Percentiles rank a stretch among this genome's conserved stretches.
phyloP scores from a whole-genome alignment of 768 basidiomycete species.

The Pleurotus tuber-regium region DNA sequence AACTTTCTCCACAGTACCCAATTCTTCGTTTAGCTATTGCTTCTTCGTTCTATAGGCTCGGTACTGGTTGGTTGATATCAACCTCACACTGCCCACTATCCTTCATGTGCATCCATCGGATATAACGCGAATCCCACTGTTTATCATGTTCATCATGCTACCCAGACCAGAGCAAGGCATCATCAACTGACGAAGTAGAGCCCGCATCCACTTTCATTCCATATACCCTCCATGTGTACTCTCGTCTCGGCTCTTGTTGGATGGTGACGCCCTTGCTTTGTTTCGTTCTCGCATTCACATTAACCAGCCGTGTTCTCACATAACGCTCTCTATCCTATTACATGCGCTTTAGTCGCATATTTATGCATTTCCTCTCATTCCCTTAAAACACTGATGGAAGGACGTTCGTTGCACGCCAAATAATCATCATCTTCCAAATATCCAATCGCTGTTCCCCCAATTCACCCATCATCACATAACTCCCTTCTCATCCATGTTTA shows the following conservation, averaged over 20 bases:
- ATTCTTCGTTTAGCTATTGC: slow-evolving; percentile 15
- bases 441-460: neutral
- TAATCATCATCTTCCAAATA: neutral
- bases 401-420: slow-evolving; percentile 9
- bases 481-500: neutral
- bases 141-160: slow-evolving; percentile 7
- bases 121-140: slow-evolving; percentile 6
- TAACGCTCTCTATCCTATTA: slow-evolving; percentile 6
- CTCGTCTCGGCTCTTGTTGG: neutral
- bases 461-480: neutral
- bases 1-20: slow-evolving; percentile 11
- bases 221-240: slow-evolving; percentile 8
- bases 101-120: slow-evolving; percentile 3
- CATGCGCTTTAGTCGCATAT: slow-evolving; percentile 10
- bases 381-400: slow-evolving; percentile 7
- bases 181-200: slow-evolving; percentile 3
- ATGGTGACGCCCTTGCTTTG: slow-evolving; percentile 3
- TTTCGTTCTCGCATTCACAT: neutral
- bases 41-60: slow-evolving; percentile 3
- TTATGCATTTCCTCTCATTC: slow-evolving; percentile 4
- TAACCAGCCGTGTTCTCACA: slow-evolving; percentile 4
- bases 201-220: slow-evolving; percentile 5
- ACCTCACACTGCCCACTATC: neutral
- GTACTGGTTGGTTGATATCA: too few species aligned
- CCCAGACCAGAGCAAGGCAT: slow-evolving; percentile 4